Percentiles rank a stretch among this genome's conserved stretches.
Conservation (phyloP, 768 basidiomycete genomes). For the Steccherinum ochraceum region DNA sequence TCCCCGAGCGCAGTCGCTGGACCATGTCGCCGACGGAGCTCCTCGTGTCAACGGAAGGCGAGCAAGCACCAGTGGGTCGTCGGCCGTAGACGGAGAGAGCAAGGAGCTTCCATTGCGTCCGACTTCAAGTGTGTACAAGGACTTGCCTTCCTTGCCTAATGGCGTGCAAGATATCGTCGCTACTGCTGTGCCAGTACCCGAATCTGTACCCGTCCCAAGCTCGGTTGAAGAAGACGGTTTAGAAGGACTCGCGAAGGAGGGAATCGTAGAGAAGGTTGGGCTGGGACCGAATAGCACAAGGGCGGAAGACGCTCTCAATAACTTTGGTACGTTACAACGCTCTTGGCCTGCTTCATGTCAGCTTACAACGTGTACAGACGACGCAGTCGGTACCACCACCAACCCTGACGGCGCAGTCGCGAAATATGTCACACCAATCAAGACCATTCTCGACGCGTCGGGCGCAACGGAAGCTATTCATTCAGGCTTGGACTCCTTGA, state of each 20-base stretch:
- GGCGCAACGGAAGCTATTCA: slow-evolving; percentile 8
- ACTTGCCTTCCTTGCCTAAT: neutral
- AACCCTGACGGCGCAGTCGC: neutral
- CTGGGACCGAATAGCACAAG: neutral
- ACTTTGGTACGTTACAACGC: neutral
- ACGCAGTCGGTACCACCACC: neutral
- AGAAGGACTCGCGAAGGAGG: neutral
- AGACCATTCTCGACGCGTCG: neutral
- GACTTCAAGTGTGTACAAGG: neutral
- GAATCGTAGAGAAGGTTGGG: neutral
- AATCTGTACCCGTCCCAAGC: too few species aligned
- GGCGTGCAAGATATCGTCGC: neutral
- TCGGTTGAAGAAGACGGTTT: neutral
- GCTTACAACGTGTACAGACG: neutral
- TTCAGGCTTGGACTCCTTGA: slow-evolving; percentile 15
- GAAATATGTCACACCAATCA: neutral
- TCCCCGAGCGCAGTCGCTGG: neutral
- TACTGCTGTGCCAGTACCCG: neutral
- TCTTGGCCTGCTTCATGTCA: neutral
- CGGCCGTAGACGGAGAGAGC: neutral
- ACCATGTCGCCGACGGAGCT: neutral
- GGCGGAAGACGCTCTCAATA: neutral
- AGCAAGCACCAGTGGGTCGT: too few species aligned
- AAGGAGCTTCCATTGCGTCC: neutral
- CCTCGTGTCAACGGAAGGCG: too few species aligned